Base-by-base conservation (phyloP, 352 stramenopile genomes). In the Phytophthora ramorum region DNA sequence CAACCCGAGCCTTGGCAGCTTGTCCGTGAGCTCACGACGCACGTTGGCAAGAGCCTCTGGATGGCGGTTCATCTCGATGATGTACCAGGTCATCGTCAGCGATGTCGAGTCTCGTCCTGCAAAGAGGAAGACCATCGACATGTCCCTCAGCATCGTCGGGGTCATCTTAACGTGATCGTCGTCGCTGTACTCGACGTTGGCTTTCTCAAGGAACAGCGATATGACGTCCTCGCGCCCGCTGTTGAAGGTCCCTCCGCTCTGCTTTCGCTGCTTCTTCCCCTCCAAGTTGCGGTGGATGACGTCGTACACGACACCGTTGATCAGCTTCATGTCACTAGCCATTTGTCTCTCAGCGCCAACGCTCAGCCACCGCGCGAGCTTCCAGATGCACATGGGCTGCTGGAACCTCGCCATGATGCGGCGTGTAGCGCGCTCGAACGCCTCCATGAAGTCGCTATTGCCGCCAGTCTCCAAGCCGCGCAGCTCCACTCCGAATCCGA, bases 61-160 rank as follows among this genome's bases (percentile, higher is more conserved):
- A 55, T 96, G 72, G 4, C 76, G 73, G 30, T 80, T 86, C 48
- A 97, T 67, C 69, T 93, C 83, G 38, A 93, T 78, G 22, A 96
- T 49, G 35, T 91, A 81, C 89, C 90, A 97, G 4, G 72, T 64
- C 45, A 97, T 73, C 8, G 71, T 87, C 49, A 87, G 73, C 1
- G 87, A 78, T 0, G 89, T 96, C 8, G 90, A 93, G 56, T 92
- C 89, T 0, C 84, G 65, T 1, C 87, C 87, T 40, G 87, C 89
- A n/a, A 89, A 73, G 32, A 96, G 67, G 45, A 96, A 94, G 59
- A 78, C 90, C 38, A 97, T 72, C 17, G 85, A 69, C 63, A 93
- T 85, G 43, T 95, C 81, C 8, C 79, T 77, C 35, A 95, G 73
- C 37, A 74, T 70, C 28, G 16, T 71, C 19, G 76, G 58, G 14